phyloP scores from a whole-genome alignment of 805 yeast genomes.

The Wickerhamiella alocasiicola region DNA sequence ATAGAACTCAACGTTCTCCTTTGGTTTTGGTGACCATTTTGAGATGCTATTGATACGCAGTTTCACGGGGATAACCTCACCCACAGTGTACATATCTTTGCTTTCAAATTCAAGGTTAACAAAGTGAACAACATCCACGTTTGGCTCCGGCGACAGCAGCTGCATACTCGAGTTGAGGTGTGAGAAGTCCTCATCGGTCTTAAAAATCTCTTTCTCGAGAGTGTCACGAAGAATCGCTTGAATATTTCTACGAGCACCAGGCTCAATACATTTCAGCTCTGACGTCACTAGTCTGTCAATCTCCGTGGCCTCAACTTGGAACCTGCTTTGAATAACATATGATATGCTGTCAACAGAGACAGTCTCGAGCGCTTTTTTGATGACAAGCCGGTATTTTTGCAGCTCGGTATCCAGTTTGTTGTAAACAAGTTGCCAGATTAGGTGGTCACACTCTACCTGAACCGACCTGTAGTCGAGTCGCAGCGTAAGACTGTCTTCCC shows the following conservation, averaged over 20 bases:
- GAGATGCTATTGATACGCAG: conserved; percentile 35
- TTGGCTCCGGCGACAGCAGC: conserved; percentile 53
- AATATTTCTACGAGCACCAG: conserved; percentile 12
- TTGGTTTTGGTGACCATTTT: conserved; percentile 31
- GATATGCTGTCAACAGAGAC: conserved; percentile 13
- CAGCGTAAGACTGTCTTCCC: conserved; percentile 19
- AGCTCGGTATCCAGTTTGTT: conserved; percentile 10
- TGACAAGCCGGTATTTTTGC: conserved; percentile 10
- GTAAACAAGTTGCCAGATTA: conserved; percentile 16
- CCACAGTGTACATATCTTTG: conserved; percentile 38
- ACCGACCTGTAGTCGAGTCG: conserved; percentile 14
- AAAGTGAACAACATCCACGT: conserved; percentile 46
- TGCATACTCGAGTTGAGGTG: conserved; percentile 24
- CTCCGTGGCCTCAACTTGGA: conserved; percentile 12
- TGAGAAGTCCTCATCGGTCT: conserved; percentile 5
- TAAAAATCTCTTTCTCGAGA: neutral
- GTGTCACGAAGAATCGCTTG: neutral
- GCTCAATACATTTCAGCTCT: conserved; percentile 14
- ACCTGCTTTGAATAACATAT: conserved; percentile 10
- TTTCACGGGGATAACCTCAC: conserved; percentile 43
- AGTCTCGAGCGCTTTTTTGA: conserved; percentile 11
- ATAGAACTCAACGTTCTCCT: conserved; percentile 28
- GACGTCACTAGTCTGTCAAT: conserved; percentile 14
- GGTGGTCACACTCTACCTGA: conserved; percentile 17
- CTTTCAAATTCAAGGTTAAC: conserved; percentile 33